Evolutionary conservation across 140 eudicot species (phyloP), one percentile per base, ranked within the genome.

Genomic region (Anethum foeniculum): DNA sequence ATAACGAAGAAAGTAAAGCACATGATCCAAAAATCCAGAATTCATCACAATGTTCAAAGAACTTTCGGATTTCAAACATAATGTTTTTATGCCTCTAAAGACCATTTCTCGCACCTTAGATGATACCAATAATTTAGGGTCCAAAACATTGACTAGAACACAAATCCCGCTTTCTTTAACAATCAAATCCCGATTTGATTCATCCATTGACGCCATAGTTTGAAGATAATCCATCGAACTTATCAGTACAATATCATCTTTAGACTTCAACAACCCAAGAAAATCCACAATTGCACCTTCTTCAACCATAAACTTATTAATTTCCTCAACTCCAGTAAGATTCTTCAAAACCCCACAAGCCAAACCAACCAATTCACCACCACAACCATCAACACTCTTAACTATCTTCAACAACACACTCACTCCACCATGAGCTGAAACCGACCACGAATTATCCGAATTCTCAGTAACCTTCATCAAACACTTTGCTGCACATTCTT

Each of bases 381-480:
- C 81, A 85, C 30, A 14, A 76, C 7, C 58, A 54, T 90, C 93
- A 71, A 77, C 83, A 58, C n/a, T 79, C 3, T 30, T 25, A 43
- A 90, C 84, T 1, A 89, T 78, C 77, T 87, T 81, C 82, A 94
- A 82, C 52, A 94, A 81, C 2, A 85, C 85, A 58, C 90, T 83
- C 21, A 86, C 95, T 68, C 99, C 99, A 23, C 99, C 97, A 38
- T 92, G 92, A 72, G 97, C 96, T 0, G 97, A 92, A 88, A 94
- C 83, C 3, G 97, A 85, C 99, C 99, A 94, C 0, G 87, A 93
- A 79, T 92, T 94, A 68, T 92, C 90, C 18, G 89, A 86, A 78
- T 92, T 92, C 81, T 89, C 90, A 0, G 99, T 94, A 76, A 89
- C 65, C 38, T 90, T 92, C 87, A 79, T 80, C 87, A 94, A 86